Base-by-base conservation (phyloP, 306 rosid genomes). In the Vigna nakashimae region DNA sequence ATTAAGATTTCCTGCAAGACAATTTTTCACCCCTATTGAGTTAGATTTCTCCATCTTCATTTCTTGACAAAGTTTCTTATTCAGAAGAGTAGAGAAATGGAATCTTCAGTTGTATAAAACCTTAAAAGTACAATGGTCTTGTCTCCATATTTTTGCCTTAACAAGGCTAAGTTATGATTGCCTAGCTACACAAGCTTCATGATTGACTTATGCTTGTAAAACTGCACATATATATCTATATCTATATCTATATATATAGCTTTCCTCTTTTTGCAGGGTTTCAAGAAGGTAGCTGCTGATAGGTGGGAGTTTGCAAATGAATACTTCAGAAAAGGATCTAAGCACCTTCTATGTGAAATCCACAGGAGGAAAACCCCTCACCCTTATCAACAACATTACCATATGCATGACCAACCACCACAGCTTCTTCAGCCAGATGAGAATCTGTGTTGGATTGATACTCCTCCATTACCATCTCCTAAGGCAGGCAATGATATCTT, bases 261-360 rank as follows among this genome's bases (percentile, higher is more conserved):
- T 3, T 30, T 55, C 18, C 5, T 65, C 13, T 55, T 56, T 0
- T 66, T 72, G 52, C 79, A 91, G 97, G 97, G 97, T 11, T 92
- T 92, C 87, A 92, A 90, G 82, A 92, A 92, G 80, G 83, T 87
- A 28, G 97, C 87, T 13, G 88, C 97, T 48, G 95, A 92, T 64
- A 86, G 97, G 65, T 92, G 97, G 97, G 97, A 92, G 66, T 92
- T 92, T 62, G 89, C 95, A 63, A 92, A 92, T 67, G 95, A 92
- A 42, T 84, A 84, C 72, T 92, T 92, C 89, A 92, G 72, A 74
- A 92, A 81, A 90, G 97, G 97, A 79, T 88, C 87, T 7, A 87
- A 84, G 58, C 87, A 88, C 43, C 81, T 90, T 12, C 36, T 92
- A 28, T 80, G 86, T 34, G 91, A 87, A 82, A 92, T 92, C 80